phyloP scores from a whole-genome alignment of 2,329 filamentous ascomycete species.

The Endothia cerciana region DNA sequence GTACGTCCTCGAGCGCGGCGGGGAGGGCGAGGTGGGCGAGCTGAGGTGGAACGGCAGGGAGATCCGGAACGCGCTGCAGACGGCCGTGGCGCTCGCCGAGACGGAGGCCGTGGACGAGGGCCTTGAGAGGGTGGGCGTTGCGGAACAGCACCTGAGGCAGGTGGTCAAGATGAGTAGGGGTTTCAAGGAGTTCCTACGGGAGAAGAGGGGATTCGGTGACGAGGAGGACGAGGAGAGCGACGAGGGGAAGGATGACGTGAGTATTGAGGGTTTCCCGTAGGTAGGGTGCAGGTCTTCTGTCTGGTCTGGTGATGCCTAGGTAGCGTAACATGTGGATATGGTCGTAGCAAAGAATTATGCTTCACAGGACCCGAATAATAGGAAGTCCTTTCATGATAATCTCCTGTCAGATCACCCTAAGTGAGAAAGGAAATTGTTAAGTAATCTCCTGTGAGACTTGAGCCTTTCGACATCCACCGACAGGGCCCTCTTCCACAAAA shows the following conservation, averaged over 20 bases:
- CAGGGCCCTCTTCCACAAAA: too few relatives aligned
- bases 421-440: too few relatives aligned
- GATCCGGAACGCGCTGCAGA: conserved; percentile 46
- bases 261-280: neutral
- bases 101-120: conserved; percentile 44
- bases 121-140: conserved; percentile 37
- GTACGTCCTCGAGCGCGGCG: conserved; percentile 36
- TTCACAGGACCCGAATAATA: too few relatives aligned
- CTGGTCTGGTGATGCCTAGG: neutral
- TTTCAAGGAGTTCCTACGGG: conserved; percentile 41
- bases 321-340: neutral
- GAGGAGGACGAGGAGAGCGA: conserved; percentile 21
- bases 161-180: conserved; percentile 45
- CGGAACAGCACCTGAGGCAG: conserved; percentile 41
- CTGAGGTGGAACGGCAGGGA: conserved; percentile 47
- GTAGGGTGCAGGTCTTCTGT: neutral
- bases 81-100: conserved; percentile 49
- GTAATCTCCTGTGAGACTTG: too few relatives aligned
- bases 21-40: conserved; percentile 40
- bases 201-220: conserved; percentile 22
- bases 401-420: too few relatives aligned
- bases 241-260: neutral
- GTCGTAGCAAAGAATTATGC: too few relatives aligned
- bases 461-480: too few relatives aligned
- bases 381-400: too few relatives aligned